Percentiles rank a stretch among this genome's conserved stretches.
phyloP scores from a whole-genome alignment of 176 grass and related monocot genomes.

The Raddia guianensis region DNA sequence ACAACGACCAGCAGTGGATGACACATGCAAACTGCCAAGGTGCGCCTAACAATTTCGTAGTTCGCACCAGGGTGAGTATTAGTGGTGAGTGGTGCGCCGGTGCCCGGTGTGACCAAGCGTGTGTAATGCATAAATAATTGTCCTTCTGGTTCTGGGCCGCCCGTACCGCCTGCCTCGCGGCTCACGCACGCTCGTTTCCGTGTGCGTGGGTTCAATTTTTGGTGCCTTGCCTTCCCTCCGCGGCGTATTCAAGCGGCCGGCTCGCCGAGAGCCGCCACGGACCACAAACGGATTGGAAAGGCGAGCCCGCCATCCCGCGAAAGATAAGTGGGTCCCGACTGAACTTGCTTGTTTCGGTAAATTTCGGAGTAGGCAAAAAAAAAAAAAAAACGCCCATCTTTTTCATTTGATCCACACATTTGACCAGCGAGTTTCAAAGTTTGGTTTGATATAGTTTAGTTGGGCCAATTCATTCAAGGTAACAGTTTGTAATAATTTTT shows the following conservation, averaged over 20 bases:
- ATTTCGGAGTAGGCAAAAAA: not conserved
- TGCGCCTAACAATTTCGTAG: not conserved
- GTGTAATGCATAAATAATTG: constrained; percentile 16
- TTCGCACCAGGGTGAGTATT: not conserved
- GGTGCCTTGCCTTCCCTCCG: not conserved
- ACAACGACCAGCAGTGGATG: too few species aligned
- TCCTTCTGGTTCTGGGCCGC: not conserved
- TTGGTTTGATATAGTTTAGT: too few species aligned
- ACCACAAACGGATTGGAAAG: not conserved
- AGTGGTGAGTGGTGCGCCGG: not conserved
- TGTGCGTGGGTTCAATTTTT: not conserved
- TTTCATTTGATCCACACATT: too few species aligned
- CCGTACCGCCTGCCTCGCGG: not conserved
- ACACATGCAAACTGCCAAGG: not conserved
- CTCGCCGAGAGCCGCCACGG: not conserved
- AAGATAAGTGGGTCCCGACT: not conserved
- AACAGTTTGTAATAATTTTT: too few species aligned
- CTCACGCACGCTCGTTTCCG: not conserved
- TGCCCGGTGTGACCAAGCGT: not conserved
- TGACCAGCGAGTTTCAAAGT: too few species aligned
- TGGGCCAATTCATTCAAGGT: too few species aligned
- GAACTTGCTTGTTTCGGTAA: not conserved
- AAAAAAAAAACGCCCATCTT: too few species aligned
- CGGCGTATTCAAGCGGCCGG: not conserved
- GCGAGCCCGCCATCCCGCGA: not conserved